Conservation (phyloP, 176 grass and related monocot species). For the Musa troglodytarum region DNA sequence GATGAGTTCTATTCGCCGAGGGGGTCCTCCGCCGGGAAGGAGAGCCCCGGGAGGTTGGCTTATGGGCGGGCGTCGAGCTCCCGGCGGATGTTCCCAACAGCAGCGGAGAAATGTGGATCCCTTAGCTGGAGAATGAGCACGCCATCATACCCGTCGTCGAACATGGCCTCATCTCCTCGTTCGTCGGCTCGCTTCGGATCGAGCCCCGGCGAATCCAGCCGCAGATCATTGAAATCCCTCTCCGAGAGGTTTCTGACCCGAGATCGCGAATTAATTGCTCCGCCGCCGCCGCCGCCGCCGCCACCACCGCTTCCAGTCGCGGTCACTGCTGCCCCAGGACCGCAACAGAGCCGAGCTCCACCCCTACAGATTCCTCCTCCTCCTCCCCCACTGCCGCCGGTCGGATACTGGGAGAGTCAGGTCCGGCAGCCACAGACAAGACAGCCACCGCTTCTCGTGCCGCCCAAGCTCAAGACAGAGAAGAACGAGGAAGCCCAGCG, state of each 20-base stretch:
- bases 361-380: conserved; percentile 13
- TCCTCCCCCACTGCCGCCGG: conserved; percentile 31
- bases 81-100: not conserved
- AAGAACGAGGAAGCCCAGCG: conserved; percentile 19
- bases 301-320: not conserved
- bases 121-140: conserved; percentile 11
- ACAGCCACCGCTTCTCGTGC: not conserved
- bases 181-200: conserved; percentile 2
- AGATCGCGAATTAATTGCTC: not conserved
- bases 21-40: not conserved
- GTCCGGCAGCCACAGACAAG: conserved; percentile 28
- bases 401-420: conserved; percentile 36
- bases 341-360: conserved; percentile 9
- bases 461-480: conserved; percentile 9
- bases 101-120: conserved; percentile 5
- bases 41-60: not conserved
- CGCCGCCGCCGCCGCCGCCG: not conserved
- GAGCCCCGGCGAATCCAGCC: conserved; percentile 10
- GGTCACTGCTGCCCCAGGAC: not conserved
- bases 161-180: not conserved
- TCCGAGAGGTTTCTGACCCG: not conserved
- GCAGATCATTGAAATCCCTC: not conserved
- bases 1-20: conserved; percentile 5
- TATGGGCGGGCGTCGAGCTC: conserved; percentile 11
- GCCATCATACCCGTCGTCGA: conserved; percentile 9